These are phyloP conservation scores for Cetradonia linearis DNA, from an alignment of 495 filamentous ascomycete species.

Conservation along the genomic window DNA sequence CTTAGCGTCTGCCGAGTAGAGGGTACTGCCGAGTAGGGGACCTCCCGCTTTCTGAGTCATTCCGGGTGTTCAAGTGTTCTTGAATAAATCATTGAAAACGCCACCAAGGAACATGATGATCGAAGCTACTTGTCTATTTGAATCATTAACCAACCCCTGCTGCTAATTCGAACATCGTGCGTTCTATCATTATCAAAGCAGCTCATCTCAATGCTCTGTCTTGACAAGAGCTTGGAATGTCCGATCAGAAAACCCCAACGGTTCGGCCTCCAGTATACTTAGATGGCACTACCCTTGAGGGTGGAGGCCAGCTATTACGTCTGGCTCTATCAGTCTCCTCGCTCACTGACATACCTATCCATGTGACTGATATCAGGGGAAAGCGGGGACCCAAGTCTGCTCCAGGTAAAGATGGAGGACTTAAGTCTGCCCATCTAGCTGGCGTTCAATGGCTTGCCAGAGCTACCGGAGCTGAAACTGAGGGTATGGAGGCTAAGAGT, in stretches of 20 bases:
- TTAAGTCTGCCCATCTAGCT: conserved; percentile 67
- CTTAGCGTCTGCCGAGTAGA: too few species aligned
- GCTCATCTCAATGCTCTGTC: background rate
- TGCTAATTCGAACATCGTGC: background rate
- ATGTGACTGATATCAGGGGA: conserved; percentile 58
- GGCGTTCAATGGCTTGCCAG: conserved; percentile 55
- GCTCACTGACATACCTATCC: conserved; percentile 52
- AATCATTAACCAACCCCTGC: background rate
- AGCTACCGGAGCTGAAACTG: conserved; percentile 45
- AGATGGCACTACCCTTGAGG: conserved; percentile 68
- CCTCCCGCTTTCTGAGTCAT: conserved; percentile 1
- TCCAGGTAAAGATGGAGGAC: conserved; percentile 40
- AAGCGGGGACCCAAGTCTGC: conserved; percentile 39
- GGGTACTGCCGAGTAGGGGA: too few species aligned
- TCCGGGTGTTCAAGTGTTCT: background rate
- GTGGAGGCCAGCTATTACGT: conserved; percentile 74
- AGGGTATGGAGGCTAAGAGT: conserved; percentile 29
- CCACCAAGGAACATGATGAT: background rate
- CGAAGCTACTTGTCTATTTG: too few species aligned
- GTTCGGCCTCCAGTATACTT: conserved; percentile 32
- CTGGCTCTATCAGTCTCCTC: conserved; percentile 60
- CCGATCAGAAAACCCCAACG: background rate
- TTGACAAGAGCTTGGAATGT: background rate
- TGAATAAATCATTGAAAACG: background rate
- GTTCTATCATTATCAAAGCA: background rate